These are phyloP conservation scores for Entrophospora sp. DNA, from an alignment of 192 early-diverging fungal genomes.

Conservation along the genomic window DNA sequence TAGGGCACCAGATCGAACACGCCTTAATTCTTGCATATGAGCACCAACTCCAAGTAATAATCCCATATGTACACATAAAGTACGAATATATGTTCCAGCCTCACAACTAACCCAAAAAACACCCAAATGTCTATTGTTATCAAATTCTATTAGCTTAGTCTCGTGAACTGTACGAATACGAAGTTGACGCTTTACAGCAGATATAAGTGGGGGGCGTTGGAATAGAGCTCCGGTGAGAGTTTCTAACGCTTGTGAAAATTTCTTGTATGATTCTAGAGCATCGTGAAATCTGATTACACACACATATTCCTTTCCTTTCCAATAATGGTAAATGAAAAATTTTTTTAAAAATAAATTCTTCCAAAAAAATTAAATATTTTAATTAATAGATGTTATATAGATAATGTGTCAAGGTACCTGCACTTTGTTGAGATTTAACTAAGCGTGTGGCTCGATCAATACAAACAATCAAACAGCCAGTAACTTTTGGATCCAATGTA, in stretches of 20 bases:
- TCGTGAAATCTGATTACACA: slow-evolving; percentile 92
- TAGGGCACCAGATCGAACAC: slow-evolving; percentile 88
- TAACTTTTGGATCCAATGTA: slow-evolving; percentile 98
- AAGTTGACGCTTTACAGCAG: slow-evolving; percentile 98
- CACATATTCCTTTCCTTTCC: slow-evolving; percentile 83
- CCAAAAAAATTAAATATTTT: no score
- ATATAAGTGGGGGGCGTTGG: slow-evolving; percentile 97
- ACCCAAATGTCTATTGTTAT: slow-evolving; percentile 91
- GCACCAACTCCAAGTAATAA: slow-evolving; percentile 91
- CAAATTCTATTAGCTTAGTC: slow-evolving; percentile 90
- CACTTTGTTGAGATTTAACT: slow-evolving; percentile 98
- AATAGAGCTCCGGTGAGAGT: slow-evolving; percentile 97
- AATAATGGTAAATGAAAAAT: neutral
- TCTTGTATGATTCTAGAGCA: slow-evolving; percentile 82
- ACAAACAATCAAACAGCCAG: slow-evolving; percentile 98
- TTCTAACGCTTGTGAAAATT: slow-evolving; percentile 79
- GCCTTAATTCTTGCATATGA: slow-evolving; percentile 98
- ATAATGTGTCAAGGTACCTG: slow-evolving; percentile 43
- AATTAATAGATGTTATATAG: no score
- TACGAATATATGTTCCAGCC: slow-evolving; percentile 99
- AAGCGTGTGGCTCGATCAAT: slow-evolving; percentile 96
- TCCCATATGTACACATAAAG: slow-evolving; percentile 97
- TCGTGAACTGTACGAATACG: slow-evolving; percentile 98
- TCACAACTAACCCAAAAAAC: slow-evolving; percentile 99
- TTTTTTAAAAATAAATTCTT: neutral